Evolutionary conservation across 345 rosid genomes (phyloP).

Genomic region (Heritiera fomes): DNA sequence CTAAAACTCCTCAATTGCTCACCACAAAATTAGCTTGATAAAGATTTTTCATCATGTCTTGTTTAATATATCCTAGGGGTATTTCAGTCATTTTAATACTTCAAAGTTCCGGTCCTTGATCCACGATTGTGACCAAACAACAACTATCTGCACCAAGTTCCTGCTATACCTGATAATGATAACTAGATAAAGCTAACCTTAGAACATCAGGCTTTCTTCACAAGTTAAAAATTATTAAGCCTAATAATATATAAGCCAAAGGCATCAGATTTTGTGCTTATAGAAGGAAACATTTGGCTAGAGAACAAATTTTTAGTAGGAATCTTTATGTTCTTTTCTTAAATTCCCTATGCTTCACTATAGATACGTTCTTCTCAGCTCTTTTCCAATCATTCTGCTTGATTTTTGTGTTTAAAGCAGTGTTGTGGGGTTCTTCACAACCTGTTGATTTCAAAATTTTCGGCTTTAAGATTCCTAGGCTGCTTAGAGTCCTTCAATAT

Average conservation of each 20-base stretch:
- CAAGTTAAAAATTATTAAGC: conserved; percentile 6
- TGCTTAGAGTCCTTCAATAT: background rate
- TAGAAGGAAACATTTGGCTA: conserved; percentile 34
- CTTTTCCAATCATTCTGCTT: conserved; percentile 28
- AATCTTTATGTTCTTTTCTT: conserved; percentile 29
- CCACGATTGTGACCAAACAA: conserved; percentile 25
- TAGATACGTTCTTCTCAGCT: conserved; percentile 12
- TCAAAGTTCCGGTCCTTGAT: conserved; percentile 1
- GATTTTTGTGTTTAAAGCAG: conserved; percentile 21
- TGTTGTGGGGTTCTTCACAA: conserved; percentile 9
- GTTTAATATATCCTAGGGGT: background rate
- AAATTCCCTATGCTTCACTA: conserved; percentile 15
- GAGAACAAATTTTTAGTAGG: conserved; percentile 34
- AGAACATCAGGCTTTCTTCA: conserved; percentile 1
- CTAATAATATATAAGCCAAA: conserved; percentile 12
- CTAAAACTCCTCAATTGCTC: background rate
- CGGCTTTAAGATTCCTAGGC: conserved; percentile 2
- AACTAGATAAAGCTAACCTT: conserved; percentile 12
- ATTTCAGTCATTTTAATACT: background rate
- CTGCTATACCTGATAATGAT: conserved; percentile 5
- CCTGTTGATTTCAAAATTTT: conserved; percentile 15
- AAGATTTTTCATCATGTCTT: background rate
- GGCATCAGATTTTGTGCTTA: conserved; percentile 29
- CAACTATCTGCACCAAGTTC: conserved; percentile 15
- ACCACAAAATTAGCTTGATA: background rate